Base-by-base conservation (phyloP, 352 stramenopile species). In the Phytophthora sojae region DNA sequence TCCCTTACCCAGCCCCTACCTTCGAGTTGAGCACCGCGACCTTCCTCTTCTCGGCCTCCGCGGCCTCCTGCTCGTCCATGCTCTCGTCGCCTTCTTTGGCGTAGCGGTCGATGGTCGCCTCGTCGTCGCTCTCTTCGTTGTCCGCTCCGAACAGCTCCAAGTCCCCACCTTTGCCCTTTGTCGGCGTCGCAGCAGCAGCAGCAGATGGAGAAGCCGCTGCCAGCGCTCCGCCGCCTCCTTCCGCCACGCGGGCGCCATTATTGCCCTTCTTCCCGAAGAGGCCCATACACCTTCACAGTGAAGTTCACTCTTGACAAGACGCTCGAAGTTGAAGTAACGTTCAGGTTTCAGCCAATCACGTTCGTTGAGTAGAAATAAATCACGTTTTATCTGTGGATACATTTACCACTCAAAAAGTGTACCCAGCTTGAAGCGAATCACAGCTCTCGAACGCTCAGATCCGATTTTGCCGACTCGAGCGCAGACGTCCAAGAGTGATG, bases 101-200 rank as follows among this genome's bases (percentile, higher is more conserved):
- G 55, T 91, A 93, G 15, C 83, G 76, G 3, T 92, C 79, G 51
- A 95, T 93, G 3, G 85, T 89, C 21, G 87, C 87, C 7, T 95
- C 87, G 64, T 95, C 87, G 63, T 93, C 87, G 60, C 87, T 94
- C n/a, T 88, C 87, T 54, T 93, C 87, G 60, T 83, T 93, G 67
- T 92, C 87, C 11, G 75, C 81, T 2, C 85, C 87, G 58, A 95
- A 95, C 6, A 95, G 45, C 0, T 86, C 85, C 30, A 95, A 75
- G 39, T 80, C 62, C 23, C 49, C 37, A 29, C 47, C 64, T 12
- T 75, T 79, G 17, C 15, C 35, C 52, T 64, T 69, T 42, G 37
- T 17, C 14, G 30, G 6, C 15, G 65, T 11, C 32, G 71, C 30
- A 19, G 55, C 32, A 14, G 56, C 30, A 19, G 55, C 32, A 9